Conservation (phyloP, 2,329 filamentous ascomycete genomes). For the Colletotrichum kahawae region DNA sequence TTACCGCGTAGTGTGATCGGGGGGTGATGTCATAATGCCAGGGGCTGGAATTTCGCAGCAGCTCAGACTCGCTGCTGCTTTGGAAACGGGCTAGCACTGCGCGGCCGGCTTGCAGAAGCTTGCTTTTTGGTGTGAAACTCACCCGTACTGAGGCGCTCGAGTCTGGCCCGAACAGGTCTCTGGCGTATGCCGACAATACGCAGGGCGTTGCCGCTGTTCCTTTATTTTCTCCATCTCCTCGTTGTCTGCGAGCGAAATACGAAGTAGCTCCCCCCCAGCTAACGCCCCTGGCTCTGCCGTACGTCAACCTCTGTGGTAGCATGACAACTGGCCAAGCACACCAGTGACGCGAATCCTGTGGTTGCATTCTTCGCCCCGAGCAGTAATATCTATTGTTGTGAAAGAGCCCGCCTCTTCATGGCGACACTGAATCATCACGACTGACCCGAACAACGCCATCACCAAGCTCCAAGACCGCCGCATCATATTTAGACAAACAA, state of each 20-base stretch:
- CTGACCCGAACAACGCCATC: neutral
- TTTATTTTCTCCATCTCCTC: slow-evolving; percentile 6
- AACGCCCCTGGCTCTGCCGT: neutral
- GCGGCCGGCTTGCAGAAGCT: neutral
- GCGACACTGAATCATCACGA: neutral
- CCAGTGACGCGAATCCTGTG: slow-evolving; percentile 11
- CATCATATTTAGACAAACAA: neutral
- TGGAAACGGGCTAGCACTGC: neutral
- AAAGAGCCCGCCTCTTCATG: neutral
- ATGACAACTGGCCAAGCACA: slow-evolving; percentile 9
- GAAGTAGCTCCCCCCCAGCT: neutral
- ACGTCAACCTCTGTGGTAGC: slow-evolving; percentile 1
- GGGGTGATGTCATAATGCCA: slow-evolving; percentile 15
- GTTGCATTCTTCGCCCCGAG: neutral
- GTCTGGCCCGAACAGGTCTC: neutral
- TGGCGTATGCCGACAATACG: neutral
- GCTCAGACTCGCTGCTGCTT: slow-evolving; percentile 6
- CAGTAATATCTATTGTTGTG: neutral
- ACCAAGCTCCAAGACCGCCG: neutral
- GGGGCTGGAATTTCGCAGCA: slow-evolving; percentile 2
- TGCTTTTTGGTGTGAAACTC: slow-evolving; percentile 18
- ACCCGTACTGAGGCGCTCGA: neutral
- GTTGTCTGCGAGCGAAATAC: neutral
- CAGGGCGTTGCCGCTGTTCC: neutral
- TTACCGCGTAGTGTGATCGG: neutral